These are phyloP conservation scores for Eucalyptus curtisii DNA, from an alignment of 345 rosid genomes.

Conservation along the genomic window DNA sequence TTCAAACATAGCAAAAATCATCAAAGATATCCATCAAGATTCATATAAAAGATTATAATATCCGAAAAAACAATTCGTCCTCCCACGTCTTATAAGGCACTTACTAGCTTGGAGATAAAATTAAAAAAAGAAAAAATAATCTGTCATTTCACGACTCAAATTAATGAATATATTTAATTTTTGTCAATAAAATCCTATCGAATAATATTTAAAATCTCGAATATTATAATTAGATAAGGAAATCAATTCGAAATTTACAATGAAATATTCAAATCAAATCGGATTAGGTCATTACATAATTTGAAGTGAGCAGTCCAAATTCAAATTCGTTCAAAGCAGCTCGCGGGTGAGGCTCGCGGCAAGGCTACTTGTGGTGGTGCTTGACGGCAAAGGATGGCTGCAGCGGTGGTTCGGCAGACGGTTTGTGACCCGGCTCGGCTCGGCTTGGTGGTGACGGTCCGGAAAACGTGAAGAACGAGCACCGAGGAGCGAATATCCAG, in stretches of 20 bases:
- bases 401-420: background rate
- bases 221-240: background rate
- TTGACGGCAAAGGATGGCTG: background rate
- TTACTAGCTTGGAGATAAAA: background rate
- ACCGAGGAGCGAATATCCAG: background rate
- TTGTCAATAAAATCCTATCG: background rate
- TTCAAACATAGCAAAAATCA: background rate
- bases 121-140: rapidly evolving
- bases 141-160: background rate
- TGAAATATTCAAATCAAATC: background rate
- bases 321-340: background rate
- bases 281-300: no score
- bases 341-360: no score
- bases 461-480: background rate
- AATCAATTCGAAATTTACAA: background rate
- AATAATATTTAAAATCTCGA: no score
- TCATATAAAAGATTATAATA: no score
- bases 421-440: background rate
- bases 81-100: background rate
- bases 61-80: no score
- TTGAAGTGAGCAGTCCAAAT: background rate
- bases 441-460: background rate
- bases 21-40: no score
- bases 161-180: background rate
- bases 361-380: no score